Base-by-base conservation (phyloP, 208 protist species). In the Trypanosoma rangeli region DNA sequence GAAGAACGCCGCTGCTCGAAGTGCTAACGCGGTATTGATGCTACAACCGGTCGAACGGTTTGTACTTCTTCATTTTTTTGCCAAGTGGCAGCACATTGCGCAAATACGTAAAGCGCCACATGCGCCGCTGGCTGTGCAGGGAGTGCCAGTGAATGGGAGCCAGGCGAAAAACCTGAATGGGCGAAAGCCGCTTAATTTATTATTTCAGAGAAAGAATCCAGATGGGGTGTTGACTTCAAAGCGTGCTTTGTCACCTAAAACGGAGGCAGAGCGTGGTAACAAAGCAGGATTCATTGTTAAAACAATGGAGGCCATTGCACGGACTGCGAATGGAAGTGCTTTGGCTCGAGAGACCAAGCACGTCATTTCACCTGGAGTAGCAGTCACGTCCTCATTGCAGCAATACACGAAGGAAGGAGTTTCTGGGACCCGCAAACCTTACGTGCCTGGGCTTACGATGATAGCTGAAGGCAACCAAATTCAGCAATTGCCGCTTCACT, bases 1-100 rank as follows among this genome's bases (percentile, higher is more conserved):
- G 44, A 49, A 28, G 44, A 28, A 60, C 26, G 26, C 46, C 13
- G 2, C 37, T 31, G 10, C 42, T 44, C 7, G 33, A 7, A 35
- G 44, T 16, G 72, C 68, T 56, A 5, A 42, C 22, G 56, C 59
- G 16, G 4, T 58, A 29, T 31, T 67, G 12, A 63, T 77, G 72
- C n/a, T 49, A 18, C 64, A 58, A 9, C 49, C 49, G 24, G 26
- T 35, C 13, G 39, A 24, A 26, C 58, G 68, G 22, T 68, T 77
- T 66, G 26, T 70, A 35, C 72, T 71, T 35, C 29, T 77, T 29
- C 72, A 64, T 22, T 77, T 71, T 48, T 77, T 77, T 61, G 44
- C 59, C 4, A 71, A 53, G 31, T 77, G 72, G 72, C 42, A 56
- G 46, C 68, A 61, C 35, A 53, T 61, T 62, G 58, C 42, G 29